Evolutionary conservation across 148 eudicot genomes (phyloP), one percentile per base, ranked within the genome.

Genomic region (Oxyria digyna): DNA sequence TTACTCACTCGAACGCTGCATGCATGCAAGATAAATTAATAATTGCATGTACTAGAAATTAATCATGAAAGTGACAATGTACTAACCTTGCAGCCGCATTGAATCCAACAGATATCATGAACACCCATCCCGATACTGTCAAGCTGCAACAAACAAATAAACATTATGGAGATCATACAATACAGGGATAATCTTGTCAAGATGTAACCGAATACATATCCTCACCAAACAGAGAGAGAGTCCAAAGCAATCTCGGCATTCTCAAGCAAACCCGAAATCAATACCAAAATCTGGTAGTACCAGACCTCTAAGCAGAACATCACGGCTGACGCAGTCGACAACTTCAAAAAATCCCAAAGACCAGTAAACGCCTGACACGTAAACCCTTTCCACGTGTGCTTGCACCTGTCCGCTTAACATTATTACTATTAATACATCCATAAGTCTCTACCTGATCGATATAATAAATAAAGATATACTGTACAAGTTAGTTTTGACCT

Each of bases 1-100:
- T 85, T 85, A 73, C 89, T 78, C 46, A 85, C 89, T 48, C 89
- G 79, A 71, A 85, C 89, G 78, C 89, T 85, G 62, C n/a, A n/a
- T n/a, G n/a, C n/a, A n/a, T n/a, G n/a, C 18, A 54, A 9, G 1
- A 52, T 23, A 17, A 48, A 17, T 10, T n/a, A n/a, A 48, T 35
- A 35, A 35, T 35, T 35, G 38, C 3, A 35, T 35, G 3, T 35
- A 38, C 8, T 4, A 38, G 41, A 38, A 38, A 38, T 38, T 2
- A 38, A 38, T 4, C 0, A 38, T 4, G 8, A 5, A 38, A 2
- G 0, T 38, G 41, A 38, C 0, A 38, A 38, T 38, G 41, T 3
- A 63, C 70, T 72, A 42, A 84, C 87, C 87, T 84, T 79, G 85
- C 87, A 42, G 87, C 87, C 8, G 87, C 87, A 50, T 84, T 84